Evolutionary conservation across 306 rosid genomes (phyloP), one percentile per base, ranked within the genome.

Genomic region (Prunus padus): DNA sequence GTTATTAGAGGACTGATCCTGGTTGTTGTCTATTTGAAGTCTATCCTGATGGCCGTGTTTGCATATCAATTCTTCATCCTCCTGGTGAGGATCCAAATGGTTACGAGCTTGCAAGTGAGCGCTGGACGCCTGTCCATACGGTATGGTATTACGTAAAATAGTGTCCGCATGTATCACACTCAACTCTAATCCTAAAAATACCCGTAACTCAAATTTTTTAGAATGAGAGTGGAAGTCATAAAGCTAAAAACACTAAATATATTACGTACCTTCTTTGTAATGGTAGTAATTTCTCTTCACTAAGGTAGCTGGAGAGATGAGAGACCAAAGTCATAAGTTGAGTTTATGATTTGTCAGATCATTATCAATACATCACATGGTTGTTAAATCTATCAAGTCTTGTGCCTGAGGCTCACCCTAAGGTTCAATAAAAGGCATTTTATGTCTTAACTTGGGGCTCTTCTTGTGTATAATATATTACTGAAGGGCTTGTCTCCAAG

Each of bases 81-180:
- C 98, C 98, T 14, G 98, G 98, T 62, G 98, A 95, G 5, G 98
- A 95, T 79, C 98, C 97, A 11, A 95, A 92, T 87, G 98, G 98
- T 68, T 95, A 95, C 14, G 98, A 95, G 83, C 97, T 95, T 81
- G 97, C 98, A 11, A 95, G 98, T 73, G 98, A 95, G 84, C 96
- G 98, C 56, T 95, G 98, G 98, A 95, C 92, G 5, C 98, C 98
- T 9, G 98, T 95, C 78, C 98, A 95, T 80, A 95, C 97, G 22
- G 98, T 95, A 91, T 0, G 87, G 79, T 52, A 61, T 79, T 12
- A 47, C 8, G 31, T 65, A 37, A 11, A 22, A 13, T 69, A 33
- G 19, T 56, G 23, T 46, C 56, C n/a, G 0, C 19, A 19, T 0
- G 3, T 60, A 8, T 26, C n/a, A 37, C 42, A 37, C 2, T 37